Percentiles rank a stretch among this genome's conserved stretches.
Evolutionary conservation across 1,139 yeast genomes (phyloP).

Genomic region (Meyerozyma elateridarum): DNA sequence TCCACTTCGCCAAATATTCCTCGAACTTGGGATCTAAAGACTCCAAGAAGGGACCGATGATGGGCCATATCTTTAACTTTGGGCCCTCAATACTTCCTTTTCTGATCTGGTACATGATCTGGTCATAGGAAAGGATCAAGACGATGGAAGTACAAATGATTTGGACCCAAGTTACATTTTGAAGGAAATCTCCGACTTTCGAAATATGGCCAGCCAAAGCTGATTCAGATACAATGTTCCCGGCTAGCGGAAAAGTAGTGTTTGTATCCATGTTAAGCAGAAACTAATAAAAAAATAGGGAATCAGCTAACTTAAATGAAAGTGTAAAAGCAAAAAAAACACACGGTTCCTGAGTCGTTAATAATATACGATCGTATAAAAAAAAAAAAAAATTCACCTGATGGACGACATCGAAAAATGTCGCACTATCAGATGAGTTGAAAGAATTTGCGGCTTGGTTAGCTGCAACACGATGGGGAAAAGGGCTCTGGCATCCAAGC

Average conservation of each 20-base stretch:
- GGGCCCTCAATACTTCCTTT: slow-evolving; percentile 95
- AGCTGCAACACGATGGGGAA: slow-evolving; percentile 35
- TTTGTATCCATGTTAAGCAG: background rate
- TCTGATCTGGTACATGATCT: slow-evolving; percentile 65
- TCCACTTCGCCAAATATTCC: slow-evolving; percentile 90
- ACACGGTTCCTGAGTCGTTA: background rate
- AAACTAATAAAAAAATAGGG: background rate
- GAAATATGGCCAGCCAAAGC: too few species aligned
- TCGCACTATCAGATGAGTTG: slow-evolving; percentile 4
- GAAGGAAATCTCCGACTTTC: too few species aligned
- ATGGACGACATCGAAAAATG: background rate
- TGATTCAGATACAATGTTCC: too few species aligned
- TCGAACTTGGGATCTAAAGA: slow-evolving; percentile 95
- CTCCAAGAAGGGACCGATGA: slow-evolving; percentile 94
- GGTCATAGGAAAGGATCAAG: slow-evolving; percentile 66
- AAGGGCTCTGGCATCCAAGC: slow-evolving; percentile 37
- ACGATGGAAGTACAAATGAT: slow-evolving; percentile 47
- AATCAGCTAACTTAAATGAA: too few species aligned
- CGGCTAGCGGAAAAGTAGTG: slow-evolving; percentile 1
- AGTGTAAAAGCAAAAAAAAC: background rate
- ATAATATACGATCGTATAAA: slow-evolving; percentile 1
- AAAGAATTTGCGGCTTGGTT: slow-evolving; percentile 1
- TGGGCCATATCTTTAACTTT: slow-evolving; percentile 77
- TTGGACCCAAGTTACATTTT: slow-evolving; percentile 41
- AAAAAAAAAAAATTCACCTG: too few species aligned